A percentile compares a stretch with the other conserved stretches of the same genome.
These are phyloP conservation scores for Lentinula novae-zelandiae DNA, from an alignment of 1,284 basidiomycete genomes.

Conservation along the genomic window DNA sequence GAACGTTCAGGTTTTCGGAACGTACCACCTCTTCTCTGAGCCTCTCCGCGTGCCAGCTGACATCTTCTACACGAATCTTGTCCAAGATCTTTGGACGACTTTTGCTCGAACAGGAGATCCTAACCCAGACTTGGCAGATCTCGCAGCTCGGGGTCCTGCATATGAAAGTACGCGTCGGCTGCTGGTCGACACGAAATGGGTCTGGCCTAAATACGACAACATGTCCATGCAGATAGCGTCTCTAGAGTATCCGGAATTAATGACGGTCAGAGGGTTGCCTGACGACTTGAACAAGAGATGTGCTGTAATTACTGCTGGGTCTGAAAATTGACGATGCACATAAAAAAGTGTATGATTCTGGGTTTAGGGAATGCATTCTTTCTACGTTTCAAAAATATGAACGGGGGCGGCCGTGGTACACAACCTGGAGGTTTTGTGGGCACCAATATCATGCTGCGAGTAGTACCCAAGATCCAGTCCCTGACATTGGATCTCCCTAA, in stretches of 20 bases:
- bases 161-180: slow-evolving; percentile 8
- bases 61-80: slow-evolving; percentile 12
- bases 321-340: not conserved
- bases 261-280: not conserved
- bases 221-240: slow-evolving; percentile 1
- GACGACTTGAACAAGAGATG: slow-evolving; percentile 10
- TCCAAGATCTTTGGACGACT: slow-evolving; percentile 33
- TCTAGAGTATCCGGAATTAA: slow-evolving; percentile 10
- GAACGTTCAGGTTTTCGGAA: slow-evolving; percentile 9
- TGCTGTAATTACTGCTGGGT: slow-evolving; percentile 6
- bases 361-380: not conserved
- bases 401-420: not conserved
- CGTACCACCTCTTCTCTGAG: slow-evolving; percentile 12
- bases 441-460: not conserved
- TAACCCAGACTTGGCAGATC: slow-evolving; percentile 33
- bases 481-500: not conserved
- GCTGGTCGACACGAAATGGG: slow-evolving; percentile 3
- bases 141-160: slow-evolving; percentile 27
- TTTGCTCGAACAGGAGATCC: slow-evolving; percentile 39
- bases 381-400: not conserved
- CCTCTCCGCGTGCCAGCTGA: slow-evolving; percentile 8
- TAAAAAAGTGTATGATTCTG: not conserved
- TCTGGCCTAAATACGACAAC: slow-evolving; percentile 9
- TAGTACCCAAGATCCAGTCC: not conserved
- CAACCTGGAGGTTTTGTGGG: not conserved